Conservation (phyloP, 2,329 filamentous ascomycete genomes). For the Curvularia verruculosa region DNA sequence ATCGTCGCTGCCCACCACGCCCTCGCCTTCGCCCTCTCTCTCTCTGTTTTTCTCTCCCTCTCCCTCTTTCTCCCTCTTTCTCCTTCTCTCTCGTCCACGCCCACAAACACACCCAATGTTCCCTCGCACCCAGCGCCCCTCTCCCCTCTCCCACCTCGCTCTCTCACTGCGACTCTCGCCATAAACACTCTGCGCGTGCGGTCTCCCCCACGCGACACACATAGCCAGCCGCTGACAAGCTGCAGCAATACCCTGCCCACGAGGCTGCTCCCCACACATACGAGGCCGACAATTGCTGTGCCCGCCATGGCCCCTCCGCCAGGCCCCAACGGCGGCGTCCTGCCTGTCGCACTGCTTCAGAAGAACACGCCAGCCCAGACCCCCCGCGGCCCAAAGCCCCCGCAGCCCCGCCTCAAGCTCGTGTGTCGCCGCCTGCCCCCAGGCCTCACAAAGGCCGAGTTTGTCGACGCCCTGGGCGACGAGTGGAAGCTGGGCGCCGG, state of each 20-base stretch:
- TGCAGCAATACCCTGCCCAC: not conserved
- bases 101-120: constrained; percentile 5
- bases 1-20: not conserved
- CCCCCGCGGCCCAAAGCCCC: constrained; percentile 47
- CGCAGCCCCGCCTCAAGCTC: constrained; percentile 76
- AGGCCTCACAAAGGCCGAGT: constrained; percentile 80
- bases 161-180: constrained; percentile 6
- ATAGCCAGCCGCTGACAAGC: not conserved
- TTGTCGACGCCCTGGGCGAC: constrained; percentile 71
- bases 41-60: too few species aligned
- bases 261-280: not conserved
- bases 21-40: not conserved
- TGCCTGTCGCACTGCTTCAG: constrained; percentile 47
- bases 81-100: not conserved
- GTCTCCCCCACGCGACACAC: not conserved
- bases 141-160: not conserved
- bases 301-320: constrained; percentile 38
- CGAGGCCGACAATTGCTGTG: not conserved
- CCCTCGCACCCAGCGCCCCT: constrained; percentile 1
- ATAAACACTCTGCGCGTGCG: not conserved
- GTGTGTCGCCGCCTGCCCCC: constrained; percentile 85
- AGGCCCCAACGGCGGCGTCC: constrained; percentile 48
- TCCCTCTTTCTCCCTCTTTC: not conserved
- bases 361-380: constrained; percentile 41
- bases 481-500: constrained; percentile 83